Evolutionary conservation across 805 yeast species (phyloP).

Genomic region (Saturnispora sanitii): DNA sequence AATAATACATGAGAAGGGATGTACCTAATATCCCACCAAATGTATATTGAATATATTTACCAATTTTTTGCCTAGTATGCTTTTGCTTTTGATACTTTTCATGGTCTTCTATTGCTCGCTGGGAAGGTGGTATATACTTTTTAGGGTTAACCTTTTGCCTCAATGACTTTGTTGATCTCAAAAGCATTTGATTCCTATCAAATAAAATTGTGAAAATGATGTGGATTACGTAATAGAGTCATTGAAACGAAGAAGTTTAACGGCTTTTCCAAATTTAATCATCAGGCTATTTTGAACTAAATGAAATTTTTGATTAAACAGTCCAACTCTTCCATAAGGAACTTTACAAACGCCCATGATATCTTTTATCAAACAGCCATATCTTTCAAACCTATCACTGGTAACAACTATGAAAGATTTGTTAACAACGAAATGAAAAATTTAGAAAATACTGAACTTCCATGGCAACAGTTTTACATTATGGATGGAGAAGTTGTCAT

Average conservation of each 20-base stretch:
- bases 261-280: background rate
- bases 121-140: conserved; percentile 12
- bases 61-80: conserved; percentile 11
- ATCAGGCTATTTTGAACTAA: background rate
- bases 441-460: background rate
- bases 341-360: background rate
- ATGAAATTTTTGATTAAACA: conserved; percentile 1
- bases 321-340: background rate
- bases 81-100: conserved; percentile 9
- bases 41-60: conserved; percentile 12
- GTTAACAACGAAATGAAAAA: conserved; percentile 1
- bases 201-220: background rate
- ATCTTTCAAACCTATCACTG: background rate
- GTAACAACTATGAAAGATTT: background rate
- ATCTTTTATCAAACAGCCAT: background rate
- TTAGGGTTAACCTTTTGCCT: conserved; percentile 1
- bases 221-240: no score
- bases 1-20: conserved; percentile 18
- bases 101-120: conserved; percentile 9
- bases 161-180: conserved; percentile 1
- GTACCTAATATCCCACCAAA: conserved; percentile 15
- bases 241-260: background rate
- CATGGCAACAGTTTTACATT: conserved; percentile 3
- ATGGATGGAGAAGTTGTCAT: background rate
- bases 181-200: background rate